Base-by-base conservation (phyloP, 2,329 filamentous ascomycete species). In the Raffaelea arxii region DNA sequence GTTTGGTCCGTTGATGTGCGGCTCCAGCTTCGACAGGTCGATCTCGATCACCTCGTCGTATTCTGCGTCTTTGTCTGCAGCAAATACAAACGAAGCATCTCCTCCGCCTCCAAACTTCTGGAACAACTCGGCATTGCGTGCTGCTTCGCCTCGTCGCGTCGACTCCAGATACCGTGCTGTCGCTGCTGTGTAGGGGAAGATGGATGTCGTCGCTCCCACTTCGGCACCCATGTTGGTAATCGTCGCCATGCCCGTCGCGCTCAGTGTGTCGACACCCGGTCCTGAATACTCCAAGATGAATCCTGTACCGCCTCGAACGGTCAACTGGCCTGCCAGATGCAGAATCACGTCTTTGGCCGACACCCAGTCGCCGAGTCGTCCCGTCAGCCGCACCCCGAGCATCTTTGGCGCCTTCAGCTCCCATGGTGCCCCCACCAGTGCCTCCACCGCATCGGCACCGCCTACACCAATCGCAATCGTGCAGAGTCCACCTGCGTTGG, bases 391-490 rank as follows among this genome's bases (percentile, higher is more conserved):
- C 10, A 97, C 89, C 58, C 90, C 90, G 12, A 96, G 69, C 43
- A 98, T 75, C 65, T 87, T 89, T 16, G 92, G 92, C 5, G 92
- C 92, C 72, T 94, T 96, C 49, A 98, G 71, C 68, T 98, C 92
- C 92, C 92, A 98, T 0, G 92, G 92, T 9, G 90, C 89, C 60
- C 94, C 90, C 3, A 96, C 92, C 36, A 98, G 78, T 7, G 91
- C 92, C 68, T 98, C 92, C 2, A 98, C 92, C 22, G 92, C 92
- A 67, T 98, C 92, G 22, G 92, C 92, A 59, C 92, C 92, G 60
- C 92, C 92, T 27, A 98, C 92, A 64, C 92, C 92, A 62, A 98
- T 97, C 9, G 92, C 92, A 58, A 96, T 88, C 4, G 88, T 90
- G 55, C 86, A 89, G 46, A 97, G 72, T 49, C 92, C 92, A 57